Evolutionary conservation across 2,329 filamentous ascomycete genomes (phyloP).

Genomic region (Exophiala phaeomuriformis): DNA sequence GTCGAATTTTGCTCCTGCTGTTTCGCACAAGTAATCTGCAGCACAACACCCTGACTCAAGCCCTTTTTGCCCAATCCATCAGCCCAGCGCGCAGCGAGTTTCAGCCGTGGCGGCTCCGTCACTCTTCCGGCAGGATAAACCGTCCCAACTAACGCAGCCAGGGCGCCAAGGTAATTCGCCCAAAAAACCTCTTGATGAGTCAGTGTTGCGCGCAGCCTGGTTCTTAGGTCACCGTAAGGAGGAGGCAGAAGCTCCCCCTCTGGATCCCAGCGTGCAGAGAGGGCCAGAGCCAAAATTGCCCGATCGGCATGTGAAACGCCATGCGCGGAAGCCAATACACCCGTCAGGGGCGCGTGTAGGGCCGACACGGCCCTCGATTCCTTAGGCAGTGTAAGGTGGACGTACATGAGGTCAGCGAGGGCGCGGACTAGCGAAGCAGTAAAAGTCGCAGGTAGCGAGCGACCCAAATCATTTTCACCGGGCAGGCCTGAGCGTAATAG

Average conservation of each 20-base stretch:
- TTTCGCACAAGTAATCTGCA: conserved; percentile 23
- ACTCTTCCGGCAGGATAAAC: conserved; percentile 31
- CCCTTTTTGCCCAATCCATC: conserved; percentile 32
- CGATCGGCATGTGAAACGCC: conserved; percentile 33
- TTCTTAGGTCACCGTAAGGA: conserved; percentile 29
- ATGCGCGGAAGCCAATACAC: conserved; percentile 31
- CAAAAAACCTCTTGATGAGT: conserved; percentile 34
- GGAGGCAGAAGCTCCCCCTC: conserved; percentile 28
- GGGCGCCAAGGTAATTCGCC: conserved; percentile 30
- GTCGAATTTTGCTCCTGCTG: no score
- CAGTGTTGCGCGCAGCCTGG: conserved; percentile 29
- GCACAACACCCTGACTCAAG: conserved; percentile 29
- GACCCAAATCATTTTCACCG: conserved; percentile 21
- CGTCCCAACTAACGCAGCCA: conserved; percentile 29
- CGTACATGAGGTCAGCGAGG: conserved; percentile 32
- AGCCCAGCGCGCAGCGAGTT: conserved; percentile 29
- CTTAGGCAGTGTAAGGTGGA: conserved; percentile 31
- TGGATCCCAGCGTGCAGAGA: conserved; percentile 30
- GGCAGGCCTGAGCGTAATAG: conserved; percentile 46
- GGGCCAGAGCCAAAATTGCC: conserved; percentile 32
- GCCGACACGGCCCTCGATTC: conserved; percentile 31
- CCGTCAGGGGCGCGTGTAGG: conserved; percentile 31
- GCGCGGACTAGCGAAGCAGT: conserved; percentile 29
- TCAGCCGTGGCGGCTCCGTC: conserved; percentile 26
- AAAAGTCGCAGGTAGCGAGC: conserved; percentile 28